phyloP scores from a whole-genome alignment of 192 early-diverging fungal species.

The Coemansia sp. region DNA sequence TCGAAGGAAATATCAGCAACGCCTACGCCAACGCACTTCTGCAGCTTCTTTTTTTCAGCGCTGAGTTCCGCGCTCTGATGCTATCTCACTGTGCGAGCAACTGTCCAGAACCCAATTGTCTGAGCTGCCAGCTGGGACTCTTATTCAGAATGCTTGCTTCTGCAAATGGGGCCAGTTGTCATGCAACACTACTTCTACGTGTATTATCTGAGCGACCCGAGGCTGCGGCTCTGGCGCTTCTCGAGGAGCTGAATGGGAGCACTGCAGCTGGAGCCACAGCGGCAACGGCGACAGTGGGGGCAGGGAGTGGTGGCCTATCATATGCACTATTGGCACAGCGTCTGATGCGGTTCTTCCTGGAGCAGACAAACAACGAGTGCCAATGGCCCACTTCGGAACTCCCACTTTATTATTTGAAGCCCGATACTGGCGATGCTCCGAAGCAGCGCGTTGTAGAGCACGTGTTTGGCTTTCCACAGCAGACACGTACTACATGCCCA shows the following conservation, averaged over 20 bases:
- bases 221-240: constrained; percentile 80
- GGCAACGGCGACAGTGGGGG: not conserved
- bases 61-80: constrained; percentile 62
- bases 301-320: constrained; percentile 8
- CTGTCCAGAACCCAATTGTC: constrained; percentile 75
- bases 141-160: constrained; percentile 90
- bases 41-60: constrained; percentile 78
- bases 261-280: constrained; percentile 40
- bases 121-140: constrained; percentile 91
- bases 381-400: constrained; percentile 5
- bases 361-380: constrained; percentile 82
- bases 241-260: constrained; percentile 74
- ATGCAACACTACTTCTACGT: constrained; percentile 87
- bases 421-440: not conserved
- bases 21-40: constrained; percentile 88
- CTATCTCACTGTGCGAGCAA: constrained; percentile 69
- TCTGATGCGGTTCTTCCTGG: constrained; percentile 87
- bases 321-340: constrained; percentile 82
- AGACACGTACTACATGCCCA: constrained; percentile 57
- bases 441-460: constrained; percentile 31
- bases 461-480: constrained; percentile 34
- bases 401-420: not conserved
- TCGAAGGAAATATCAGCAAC: constrained; percentile 90
- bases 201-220: constrained; percentile 82
- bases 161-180: constrained; percentile 90